These are phyloP conservation scores for Oryza glaberrima DNA, from an alignment of 176 grass and related monocot genomes.

Conservation along the genomic window DNA sequence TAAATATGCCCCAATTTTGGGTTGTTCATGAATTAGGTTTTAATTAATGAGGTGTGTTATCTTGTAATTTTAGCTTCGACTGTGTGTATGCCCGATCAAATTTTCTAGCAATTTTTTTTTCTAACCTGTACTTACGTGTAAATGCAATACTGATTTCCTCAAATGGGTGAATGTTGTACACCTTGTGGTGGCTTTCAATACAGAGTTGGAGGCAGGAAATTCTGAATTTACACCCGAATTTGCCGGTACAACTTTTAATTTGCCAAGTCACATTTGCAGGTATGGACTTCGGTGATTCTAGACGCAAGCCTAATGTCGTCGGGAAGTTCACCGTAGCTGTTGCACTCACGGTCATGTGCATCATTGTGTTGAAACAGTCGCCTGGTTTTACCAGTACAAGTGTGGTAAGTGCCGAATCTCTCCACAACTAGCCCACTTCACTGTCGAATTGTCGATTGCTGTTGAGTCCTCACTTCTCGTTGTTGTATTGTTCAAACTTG, in stretches of 20 bases:
- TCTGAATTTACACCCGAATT: constrained; percentile 7
- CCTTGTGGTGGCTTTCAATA: neutral
- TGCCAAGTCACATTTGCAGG: constrained; percentile 22
- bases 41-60: no score
- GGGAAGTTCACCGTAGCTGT: constrained; percentile 64
- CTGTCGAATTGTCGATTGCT: constrained; percentile 10
- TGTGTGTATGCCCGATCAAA: neutral
- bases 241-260: constrained; percentile 20
- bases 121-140: neutral
- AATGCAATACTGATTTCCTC: neutral
- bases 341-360: constrained; percentile 64
- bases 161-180: neutral
- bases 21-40: no score
- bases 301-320: constrained; percentile 68
- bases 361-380: constrained; percentile 73
- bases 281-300: constrained; percentile 67
- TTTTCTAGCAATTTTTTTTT: no score
- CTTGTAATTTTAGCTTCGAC: neutral
- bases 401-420: constrained; percentile 53
- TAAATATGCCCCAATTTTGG: neutral
- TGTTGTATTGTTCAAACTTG: constrained; percentile 17
- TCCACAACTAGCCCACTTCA: constrained; percentile 24
- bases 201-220: neutral
- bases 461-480: constrained; percentile 34
- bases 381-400: constrained; percentile 56